Evolutionary conservation across 495 filamentous ascomycete genomes (phyloP).

Genomic region (Sordaria brevicollis): DNA sequence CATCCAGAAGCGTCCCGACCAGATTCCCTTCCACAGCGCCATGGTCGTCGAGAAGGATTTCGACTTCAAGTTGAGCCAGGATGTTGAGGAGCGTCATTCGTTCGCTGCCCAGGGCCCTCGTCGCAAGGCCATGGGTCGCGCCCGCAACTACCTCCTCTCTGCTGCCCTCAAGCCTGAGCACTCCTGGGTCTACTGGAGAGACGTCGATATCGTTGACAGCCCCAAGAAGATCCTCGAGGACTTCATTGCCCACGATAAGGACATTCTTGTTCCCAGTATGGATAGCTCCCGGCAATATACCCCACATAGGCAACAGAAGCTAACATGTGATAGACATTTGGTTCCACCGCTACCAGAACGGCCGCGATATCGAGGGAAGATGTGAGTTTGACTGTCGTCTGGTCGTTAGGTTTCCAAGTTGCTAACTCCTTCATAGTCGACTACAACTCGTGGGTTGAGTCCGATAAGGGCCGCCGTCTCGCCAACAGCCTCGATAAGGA

Average conservation of each 20-base stretch:
- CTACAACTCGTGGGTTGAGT: constrained; percentile 99
- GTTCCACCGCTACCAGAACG: constrained; percentile 88
- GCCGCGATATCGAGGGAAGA: constrained; percentile 81
- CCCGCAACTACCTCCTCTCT: constrained; percentile 84
- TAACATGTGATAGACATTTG: constrained; percentile 65
- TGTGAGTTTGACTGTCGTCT: constrained; percentile 47
- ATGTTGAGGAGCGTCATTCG: constrained; percentile 70
- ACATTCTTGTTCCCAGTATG: constrained; percentile 93
- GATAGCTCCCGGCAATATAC: background rate
- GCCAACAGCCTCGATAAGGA: constrained; percentile 64
- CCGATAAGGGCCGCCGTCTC: constrained; percentile 66
- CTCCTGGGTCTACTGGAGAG: constrained; percentile 98
- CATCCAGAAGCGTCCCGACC: constrained; percentile 72
- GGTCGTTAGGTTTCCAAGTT: background rate
- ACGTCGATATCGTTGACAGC: constrained; percentile 91
- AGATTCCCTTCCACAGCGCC: constrained; percentile 71
- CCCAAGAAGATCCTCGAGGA: constrained; percentile 84
- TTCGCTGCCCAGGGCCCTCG: constrained; percentile 85
- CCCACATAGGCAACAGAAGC: background rate
- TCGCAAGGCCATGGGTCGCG: constrained; percentile 79
- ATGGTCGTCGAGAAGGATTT: constrained; percentile 86
- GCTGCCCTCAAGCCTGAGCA: constrained; percentile 83
- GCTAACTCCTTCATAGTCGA: constrained; percentile 53
- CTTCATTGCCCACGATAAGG: constrained; percentile 84
- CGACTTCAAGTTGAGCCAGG: constrained; percentile 55